Conservation (phyloP, 495 filamentous ascomycete genomes). For the Aspergillus heteromorphus region DNA sequence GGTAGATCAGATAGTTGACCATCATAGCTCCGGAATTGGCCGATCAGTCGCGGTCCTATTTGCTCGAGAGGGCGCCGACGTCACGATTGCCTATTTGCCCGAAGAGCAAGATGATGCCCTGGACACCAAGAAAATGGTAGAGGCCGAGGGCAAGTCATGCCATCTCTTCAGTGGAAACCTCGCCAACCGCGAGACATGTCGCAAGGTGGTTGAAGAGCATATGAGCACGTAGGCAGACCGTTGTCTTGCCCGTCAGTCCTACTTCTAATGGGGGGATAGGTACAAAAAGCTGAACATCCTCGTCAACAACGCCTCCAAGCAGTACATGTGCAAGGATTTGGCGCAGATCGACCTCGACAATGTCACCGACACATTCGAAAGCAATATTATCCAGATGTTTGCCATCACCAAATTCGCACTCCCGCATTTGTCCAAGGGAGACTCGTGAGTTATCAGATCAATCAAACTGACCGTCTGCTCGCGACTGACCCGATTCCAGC, state of each 20-base stretch:
- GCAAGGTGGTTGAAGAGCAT: slow-evolving; percentile 45
- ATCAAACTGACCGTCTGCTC: not conserved
- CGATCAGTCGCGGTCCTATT: slow-evolving; percentile 51
- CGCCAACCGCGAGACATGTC: slow-evolving; percentile 40
- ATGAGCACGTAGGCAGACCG: slow-evolving; percentile 31
- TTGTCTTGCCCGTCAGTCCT: too few relatives aligned
- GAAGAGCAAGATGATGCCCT: slow-evolving; percentile 50
- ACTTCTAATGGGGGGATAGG: slow-evolving; percentile 11
- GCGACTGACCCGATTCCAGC: slow-evolving; percentile 19
- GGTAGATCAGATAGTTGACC: not conserved
- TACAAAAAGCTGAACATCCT: slow-evolving; percentile 49
- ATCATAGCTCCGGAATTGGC: slow-evolving; percentile 47
- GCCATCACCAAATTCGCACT: slow-evolving; percentile 56
- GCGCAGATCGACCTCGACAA: slow-evolving; percentile 46
- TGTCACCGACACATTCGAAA: slow-evolving; percentile 49
- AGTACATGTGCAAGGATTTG: slow-evolving; percentile 48
- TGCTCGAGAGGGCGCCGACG: slow-evolving; percentile 52
- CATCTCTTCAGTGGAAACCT: slow-evolving; percentile 46
- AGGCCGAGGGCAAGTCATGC: slow-evolving; percentile 40
- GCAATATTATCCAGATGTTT: slow-evolving; percentile 59
- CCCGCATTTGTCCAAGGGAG: slow-evolving; percentile 50
- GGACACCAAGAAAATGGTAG: slow-evolving; percentile 48
- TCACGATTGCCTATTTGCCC: slow-evolving; percentile 51
- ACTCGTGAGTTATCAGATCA: slow-evolving; percentile 19
- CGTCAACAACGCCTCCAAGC: slow-evolving; percentile 58